These are phyloP conservation scores for Colletotrichum acutatum DNA, from an alignment of 2,329 filamentous ascomycete genomes.

Conservation along the genomic window DNA sequence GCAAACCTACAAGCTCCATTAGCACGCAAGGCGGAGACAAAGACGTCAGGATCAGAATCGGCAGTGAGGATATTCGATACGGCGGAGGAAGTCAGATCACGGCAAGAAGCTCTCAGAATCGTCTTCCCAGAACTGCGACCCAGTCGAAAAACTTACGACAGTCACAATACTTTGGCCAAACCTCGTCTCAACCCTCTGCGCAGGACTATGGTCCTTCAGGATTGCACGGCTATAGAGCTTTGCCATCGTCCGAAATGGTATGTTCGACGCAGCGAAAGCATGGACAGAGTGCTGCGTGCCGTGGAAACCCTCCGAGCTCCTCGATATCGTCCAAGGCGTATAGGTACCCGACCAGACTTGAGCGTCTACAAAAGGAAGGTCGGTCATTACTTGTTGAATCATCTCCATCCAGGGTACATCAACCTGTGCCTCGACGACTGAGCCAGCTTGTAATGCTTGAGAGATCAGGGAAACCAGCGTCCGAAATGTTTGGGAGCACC, in stretches of 20 bases:
- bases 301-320: neutral
- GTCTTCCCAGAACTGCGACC: neutral
- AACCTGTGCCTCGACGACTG: constrained; percentile 31
- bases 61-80: constrained; percentile 24
- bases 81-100: neutral
- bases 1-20: neutral
- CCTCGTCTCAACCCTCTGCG: neutral
- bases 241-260: neutral
- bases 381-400: constrained; percentile 9
- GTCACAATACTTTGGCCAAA: neutral
- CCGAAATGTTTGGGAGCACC: constrained; percentile 11
- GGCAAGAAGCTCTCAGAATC: neutral
- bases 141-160: neutral
- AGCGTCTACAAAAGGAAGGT: constrained; percentile 3
- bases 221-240: neutral
- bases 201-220: neutral
- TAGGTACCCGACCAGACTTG: neutral
- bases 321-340: neutral
- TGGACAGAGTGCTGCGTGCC: neutral
- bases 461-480: neutral
- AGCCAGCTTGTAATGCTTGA: constrained; percentile 12
- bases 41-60: constrained; percentile 30
- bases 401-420: constrained; percentile 20
- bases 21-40: neutral
- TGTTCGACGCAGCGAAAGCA: neutral